Evolutionary conservation across 2,329 filamentous ascomycete species (phyloP).

Genomic region (Hymenoscyphus infarciens): DNA sequence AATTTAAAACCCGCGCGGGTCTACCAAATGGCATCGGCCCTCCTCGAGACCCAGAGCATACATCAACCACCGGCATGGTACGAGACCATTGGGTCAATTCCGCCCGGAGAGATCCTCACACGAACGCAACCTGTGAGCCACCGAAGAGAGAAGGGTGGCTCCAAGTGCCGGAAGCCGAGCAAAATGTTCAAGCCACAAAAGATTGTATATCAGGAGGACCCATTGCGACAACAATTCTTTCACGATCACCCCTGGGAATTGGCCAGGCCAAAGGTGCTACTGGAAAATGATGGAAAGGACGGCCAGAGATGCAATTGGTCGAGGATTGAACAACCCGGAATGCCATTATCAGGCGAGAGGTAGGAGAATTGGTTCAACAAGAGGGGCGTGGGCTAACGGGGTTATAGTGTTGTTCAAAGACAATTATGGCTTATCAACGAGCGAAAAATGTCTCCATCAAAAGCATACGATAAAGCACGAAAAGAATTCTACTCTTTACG

Average conservation of each 20-base stretch:
- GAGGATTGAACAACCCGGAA: slow-evolving; percentile 67
- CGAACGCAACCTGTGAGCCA: slow-evolving; percentile 51
- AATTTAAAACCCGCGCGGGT: slow-evolving; percentile 43
- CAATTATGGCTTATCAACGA: slow-evolving; percentile 81
- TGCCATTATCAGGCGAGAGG: slow-evolving; percentile 81
- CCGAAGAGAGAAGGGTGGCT: slow-evolving; percentile 29
- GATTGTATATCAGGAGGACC: slow-evolving; percentile 80
- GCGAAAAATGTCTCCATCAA: slow-evolving; percentile 53
- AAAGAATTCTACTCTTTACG: slow-evolving; percentile 87
- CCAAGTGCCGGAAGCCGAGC: slow-evolving; percentile 58
- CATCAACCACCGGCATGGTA: slow-evolving; percentile 36
- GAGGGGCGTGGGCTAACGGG: slow-evolving; percentile 18
- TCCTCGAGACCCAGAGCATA: slow-evolving; percentile 43
- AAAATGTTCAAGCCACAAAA: slow-evolving; percentile 76
- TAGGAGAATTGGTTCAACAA: slow-evolving; percentile 37
- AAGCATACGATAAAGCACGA: slow-evolving; percentile 82
- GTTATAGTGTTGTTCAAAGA: slow-evolving; percentile 78
- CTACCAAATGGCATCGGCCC: slow-evolving; percentile 43
- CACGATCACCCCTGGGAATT: slow-evolving; percentile 96
- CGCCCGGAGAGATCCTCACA: slow-evolving; percentile 56
- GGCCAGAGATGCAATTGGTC: slow-evolving; percentile 76
- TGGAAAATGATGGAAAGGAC: slow-evolving; percentile 85
- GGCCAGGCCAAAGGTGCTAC: slow-evolving; percentile 76
- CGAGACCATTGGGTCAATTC: slow-evolving; percentile 37
- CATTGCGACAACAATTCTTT: slow-evolving; percentile 77